phyloP scores from a whole-genome alignment of 2,329 filamentous ascomycete genomes.

The Blastomyces gilchristii region DNA sequence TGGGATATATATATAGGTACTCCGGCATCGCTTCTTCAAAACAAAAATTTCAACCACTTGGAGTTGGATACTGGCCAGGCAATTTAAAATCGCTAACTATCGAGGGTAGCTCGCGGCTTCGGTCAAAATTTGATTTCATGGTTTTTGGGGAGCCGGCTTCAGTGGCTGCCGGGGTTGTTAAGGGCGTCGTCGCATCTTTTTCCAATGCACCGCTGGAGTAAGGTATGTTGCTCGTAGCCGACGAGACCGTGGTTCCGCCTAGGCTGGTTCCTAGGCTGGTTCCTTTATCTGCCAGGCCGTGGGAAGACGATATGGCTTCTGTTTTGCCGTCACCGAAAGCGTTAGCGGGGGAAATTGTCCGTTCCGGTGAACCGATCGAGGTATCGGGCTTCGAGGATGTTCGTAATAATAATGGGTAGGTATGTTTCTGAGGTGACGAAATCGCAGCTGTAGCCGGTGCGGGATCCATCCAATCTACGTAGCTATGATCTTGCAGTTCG shows the following conservation, averaged over 20 bases:
- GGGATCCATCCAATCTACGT: slow-evolving; percentile 47
- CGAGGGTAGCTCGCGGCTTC: neutral
- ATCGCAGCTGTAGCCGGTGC: slow-evolving; percentile 25
- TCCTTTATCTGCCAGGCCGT: neutral
- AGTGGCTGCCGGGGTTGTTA: neutral
- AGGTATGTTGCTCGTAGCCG: neutral
- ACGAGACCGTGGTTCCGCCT: neutral
- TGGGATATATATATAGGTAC: neutral
- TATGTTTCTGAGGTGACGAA: neutral
- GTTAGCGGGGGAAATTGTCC: neutral
- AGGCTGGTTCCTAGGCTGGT: neutral
- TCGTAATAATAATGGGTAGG: neutral
- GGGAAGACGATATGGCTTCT: neutral
- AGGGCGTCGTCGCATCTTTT: neutral
- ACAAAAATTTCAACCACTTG: neutral
- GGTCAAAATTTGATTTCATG: neutral
- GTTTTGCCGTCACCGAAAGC: neutral
- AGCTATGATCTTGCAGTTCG: slow-evolving; percentile 32
- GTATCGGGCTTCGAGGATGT: neutral
- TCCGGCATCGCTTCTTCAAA: neutral
- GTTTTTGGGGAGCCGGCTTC: neutral
- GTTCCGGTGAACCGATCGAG: neutral
- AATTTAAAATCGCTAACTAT: neutral
- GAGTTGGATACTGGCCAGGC: neutral
- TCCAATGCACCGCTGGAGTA: neutral